Base-by-base conservation (phyloP, 805 yeast genomes). In the Candida corydali region DNA sequence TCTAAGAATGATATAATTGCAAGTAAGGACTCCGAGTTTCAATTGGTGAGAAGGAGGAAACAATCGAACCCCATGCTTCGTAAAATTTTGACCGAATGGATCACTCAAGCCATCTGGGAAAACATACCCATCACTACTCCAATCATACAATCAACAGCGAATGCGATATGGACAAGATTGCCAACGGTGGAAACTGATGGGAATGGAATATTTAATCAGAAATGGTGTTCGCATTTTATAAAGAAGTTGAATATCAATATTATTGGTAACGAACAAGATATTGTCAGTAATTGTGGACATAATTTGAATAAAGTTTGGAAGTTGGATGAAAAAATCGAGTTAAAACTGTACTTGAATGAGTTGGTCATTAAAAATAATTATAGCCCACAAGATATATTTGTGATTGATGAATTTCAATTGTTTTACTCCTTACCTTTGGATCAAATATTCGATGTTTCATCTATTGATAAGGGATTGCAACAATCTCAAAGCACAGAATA, bases 11-110 rank as follows among this genome's bases (percentile, higher is more conserved):
- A 73, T 28, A 51, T 74, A 23, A 63, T 75, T 10, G 68, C 78
- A 1, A 49, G 73, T 19, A 72, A 72, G 44, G 75, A 72, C 32
- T 68, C 65, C 43, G 82, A 68, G 53, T 76, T 67, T 55, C 71
- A 52, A 57, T 61, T 69, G 41, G 71, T 73, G 9, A 52, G 79
- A 37, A 57, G 82, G 36, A 55, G 83, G 24, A 76, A 75, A 39
- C 75, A 76, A n/a, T 55, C 70, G 32, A 76, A 76, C 45, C 71
- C 75, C 8, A 51, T 80, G 17, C 63, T 80, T 10, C 57, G 84
- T 25, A 69, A 70, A 31, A 77, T 80, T n/a, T 53, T 80, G 29
- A 71, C 77, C n/a, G 85, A 80, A 51, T 80, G 85, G 85, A 75
- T 79, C 27, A 70, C 80, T 0, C 85, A 79, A 50, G 75, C 80